phyloP scores from a whole-genome alignment of 2,329 filamentous ascomycete species.

The Ophiosphaerella korrae region DNA sequence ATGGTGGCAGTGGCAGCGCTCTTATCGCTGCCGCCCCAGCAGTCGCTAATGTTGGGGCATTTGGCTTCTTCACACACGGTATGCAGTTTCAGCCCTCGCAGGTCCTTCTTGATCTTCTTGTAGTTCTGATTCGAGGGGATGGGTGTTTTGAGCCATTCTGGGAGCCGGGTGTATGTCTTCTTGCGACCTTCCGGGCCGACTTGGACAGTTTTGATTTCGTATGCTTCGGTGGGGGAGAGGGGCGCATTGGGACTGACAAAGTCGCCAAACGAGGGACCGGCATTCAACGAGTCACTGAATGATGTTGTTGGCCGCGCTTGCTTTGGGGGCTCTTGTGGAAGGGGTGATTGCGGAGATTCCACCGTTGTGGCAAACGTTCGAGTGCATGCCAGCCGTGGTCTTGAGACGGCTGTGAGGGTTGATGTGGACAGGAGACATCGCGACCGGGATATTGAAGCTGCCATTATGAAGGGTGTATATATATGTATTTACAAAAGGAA shows the following conservation, averaged over 20 bases:
- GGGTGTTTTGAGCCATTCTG: conserved; percentile 94
- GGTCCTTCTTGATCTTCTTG: conserved; percentile 92
- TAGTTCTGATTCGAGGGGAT: conserved; percentile 86
- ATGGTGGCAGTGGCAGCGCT: conserved; percentile 93
- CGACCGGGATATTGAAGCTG: conserved; percentile 39
- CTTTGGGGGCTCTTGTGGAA: conserved; percentile 29
- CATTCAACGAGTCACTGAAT: conserved; percentile 68
- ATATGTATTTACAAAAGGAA: not conserved
- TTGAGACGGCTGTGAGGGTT: conserved; percentile 21
- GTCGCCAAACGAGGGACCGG: conserved; percentile 67
- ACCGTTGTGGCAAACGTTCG: conserved; percentile 43
- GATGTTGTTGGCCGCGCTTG: conserved; percentile 54
- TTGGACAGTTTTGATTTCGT: conserved; percentile 65
- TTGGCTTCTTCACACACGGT: conserved; percentile 98
- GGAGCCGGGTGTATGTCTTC: conserved; percentile 74
- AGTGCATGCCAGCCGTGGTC: conserved; percentile 17
- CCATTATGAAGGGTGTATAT: conserved; percentile 25
- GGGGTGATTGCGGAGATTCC: conserved; percentile 28
- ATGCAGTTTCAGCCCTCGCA: conserved; percentile 86
- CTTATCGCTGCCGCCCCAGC: conserved; percentile 92
- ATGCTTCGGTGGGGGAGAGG: conserved; percentile 57
- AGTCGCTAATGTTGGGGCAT: conserved; percentile 97
- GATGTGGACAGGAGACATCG: conserved; percentile 36
- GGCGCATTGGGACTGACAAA: conserved; percentile 59
- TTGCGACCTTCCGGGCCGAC: conserved; percentile 66